Evolutionary conservation across 2,329 filamentous ascomycete species (phyloP), one percentile per base, ranked within the genome.

Genomic region (Metarhizium guizhouense): DNA sequence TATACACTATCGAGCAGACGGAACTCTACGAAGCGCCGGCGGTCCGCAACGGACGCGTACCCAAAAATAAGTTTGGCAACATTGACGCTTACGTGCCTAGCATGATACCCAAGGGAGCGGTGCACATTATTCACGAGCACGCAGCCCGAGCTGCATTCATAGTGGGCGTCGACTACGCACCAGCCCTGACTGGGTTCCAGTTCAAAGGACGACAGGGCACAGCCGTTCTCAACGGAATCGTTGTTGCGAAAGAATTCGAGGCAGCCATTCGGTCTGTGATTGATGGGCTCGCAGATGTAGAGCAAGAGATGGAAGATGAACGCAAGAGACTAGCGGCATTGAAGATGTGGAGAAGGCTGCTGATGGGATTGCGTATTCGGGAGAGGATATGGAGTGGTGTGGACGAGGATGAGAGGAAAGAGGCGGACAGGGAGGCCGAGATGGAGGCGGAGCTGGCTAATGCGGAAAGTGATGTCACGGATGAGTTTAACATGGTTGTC

Each of bases 1-100:
- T 86, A 1, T 88, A 82, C 64, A 83, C 76, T 0, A 67, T 76
- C 18, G 78, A 83, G 8, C 84, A 90, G 65, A 90, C 93, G 0
- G 81, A 87, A 14, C 58, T 85, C 0, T 97, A 95, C 69, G 72
- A 81, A 13, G 82, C 93, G 0, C 87, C 90, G 1, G 86, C 90
- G 0, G 85, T 97, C 1, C 76, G 88, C 3, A 73, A 84, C 53
- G 92, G 91, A 0, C 76, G 78, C 13, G 80, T 97, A 1, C 93
- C 94, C 0, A 93, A 90, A 72, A 99, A 99, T 67, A 85, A 87
- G 18, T 99, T 90, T 69, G 91, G 91, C 11, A 99, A 99, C 65
- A 86, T 97, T 57, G 94, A 97, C 65, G 81, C 95, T 43, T 97
- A 93, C 67, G 91, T 96, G 11, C 86, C 90, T 0, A 90, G 84